Evolutionary conservation across 768 basidiomycete genomes (phyloP), one percentile per base, ranked within the genome.

Genomic region (Daedalea quercina): DNA sequence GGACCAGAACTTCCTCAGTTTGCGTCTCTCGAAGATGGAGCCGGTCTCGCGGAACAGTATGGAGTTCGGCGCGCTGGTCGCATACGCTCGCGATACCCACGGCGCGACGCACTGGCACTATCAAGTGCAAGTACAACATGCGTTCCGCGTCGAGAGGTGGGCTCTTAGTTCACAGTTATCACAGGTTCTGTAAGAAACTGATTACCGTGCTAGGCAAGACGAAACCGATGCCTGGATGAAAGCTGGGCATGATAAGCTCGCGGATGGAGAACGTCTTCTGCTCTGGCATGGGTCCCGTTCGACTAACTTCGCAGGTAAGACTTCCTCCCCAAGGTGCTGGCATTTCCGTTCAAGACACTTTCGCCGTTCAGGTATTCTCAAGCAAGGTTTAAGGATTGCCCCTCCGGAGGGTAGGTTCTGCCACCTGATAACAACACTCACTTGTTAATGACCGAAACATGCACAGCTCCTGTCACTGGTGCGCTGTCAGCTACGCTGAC

Each of bases 241-340:
- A n/a, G 73, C 67, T 25, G 78, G 78, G 11, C 76, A 68, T 48
- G 68, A 73, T 49, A 61, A 69, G 15, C 65, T 79, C 15, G 60
- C 50, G 2, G 68, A 73, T 35, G 80, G 81, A 33, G 76, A 82
- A 33, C 70, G 80, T 11, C 63, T 82, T 53, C 67, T 84, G 35
- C 66, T 84, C 40, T 84, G 82, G 82, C 82, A 84, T 56, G 82
- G 82, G 9, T 81, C 79, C 26, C 65, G 82, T 25, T 75, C 78
- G 3, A 82, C 82, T 24, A 83, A 84, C 60, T 84, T 82, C 63
- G 80, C 79, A 42, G 79, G 79, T 73, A 65, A 53, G 57, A 24
- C 11, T 4, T 11, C 11, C 28, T 31, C 28, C 26, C 22, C n/a
- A 11, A 4, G 11, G 28, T 31, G 28, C 4, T 31, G 28, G 28